These are phyloP conservation scores for Cladosporium sp. DNA, from an alignment of 2,329 filamentous ascomycete species.

Conservation along the genomic window DNA sequence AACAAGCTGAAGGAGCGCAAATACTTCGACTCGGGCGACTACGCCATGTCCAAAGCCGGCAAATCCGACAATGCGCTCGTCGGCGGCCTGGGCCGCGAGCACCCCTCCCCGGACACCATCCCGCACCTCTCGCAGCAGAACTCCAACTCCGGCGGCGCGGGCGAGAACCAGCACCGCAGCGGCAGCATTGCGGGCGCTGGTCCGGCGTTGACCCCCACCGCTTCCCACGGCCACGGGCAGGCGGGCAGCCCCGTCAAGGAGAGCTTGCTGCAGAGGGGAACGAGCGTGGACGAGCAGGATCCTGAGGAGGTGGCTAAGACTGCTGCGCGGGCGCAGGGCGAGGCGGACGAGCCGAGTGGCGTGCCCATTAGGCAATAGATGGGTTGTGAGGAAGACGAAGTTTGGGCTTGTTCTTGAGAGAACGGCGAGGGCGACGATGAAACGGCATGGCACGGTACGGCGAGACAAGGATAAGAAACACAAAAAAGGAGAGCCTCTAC, in stretches of 20 bases:
- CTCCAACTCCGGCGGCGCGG: slow-evolving; percentile 24
- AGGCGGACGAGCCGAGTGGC: slow-evolving; percentile 15
- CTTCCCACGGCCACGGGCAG: slow-evolving; percentile 48
- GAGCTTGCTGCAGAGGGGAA: slow-evolving; percentile 80
- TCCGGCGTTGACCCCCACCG: slow-evolving; percentile 36
- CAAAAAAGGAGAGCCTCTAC: not conserved
- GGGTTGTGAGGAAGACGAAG: not conserved
- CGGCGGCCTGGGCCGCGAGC: slow-evolving; percentile 88
- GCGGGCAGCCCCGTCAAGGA: slow-evolving; percentile 85
- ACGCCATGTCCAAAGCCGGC: slow-evolving; percentile 91
- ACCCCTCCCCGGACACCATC: slow-evolving; percentile 58
- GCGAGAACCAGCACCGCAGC: slow-evolving; percentile 13
- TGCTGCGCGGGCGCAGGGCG: slow-evolving; percentile 5
- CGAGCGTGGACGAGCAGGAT: slow-evolving; percentile 61
- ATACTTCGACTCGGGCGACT: slow-evolving; percentile 94
- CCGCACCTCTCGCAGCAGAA: slow-evolving; percentile 32
- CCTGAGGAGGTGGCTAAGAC: slow-evolving; percentile 30
- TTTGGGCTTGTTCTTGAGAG: too few relatives aligned
- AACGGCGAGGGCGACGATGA: too few relatives aligned
- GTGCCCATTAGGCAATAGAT: slow-evolving; percentile 20
- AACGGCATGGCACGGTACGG: too few relatives aligned
- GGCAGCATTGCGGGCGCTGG: slow-evolving; percentile 15
- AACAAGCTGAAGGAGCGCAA: slow-evolving; percentile 99
- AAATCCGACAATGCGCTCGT: slow-evolving; percentile 84
- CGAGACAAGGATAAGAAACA: too few relatives aligned